Base-by-base conservation (phyloP, 768 basidiomycete genomes). In the Polyporus arcularius region DNA sequence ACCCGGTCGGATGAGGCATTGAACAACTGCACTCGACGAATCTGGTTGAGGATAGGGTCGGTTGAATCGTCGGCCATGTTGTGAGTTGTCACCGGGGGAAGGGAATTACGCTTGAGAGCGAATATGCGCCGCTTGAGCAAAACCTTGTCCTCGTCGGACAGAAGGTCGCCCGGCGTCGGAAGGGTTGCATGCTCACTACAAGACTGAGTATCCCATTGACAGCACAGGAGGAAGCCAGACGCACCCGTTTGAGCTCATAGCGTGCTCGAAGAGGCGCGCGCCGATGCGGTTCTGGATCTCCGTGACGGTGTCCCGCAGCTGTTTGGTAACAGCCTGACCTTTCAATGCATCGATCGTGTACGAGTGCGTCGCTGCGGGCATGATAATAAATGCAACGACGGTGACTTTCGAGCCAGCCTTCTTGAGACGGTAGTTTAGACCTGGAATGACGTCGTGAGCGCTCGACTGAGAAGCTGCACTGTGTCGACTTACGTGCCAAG, bases 271-370 rank as follows among this genome's bases (percentile, higher is more conserved):
- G 40, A 99, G 79, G 40, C 96, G 83, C 58, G 89, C 87, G 18
- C 96, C 97, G 58, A 99, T 87, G 65, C 94, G 85, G 68, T 94
- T 88, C 70, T 97, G 94, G 67, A 99, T 94, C 72, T 98, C 96
- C 11, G 88, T 90, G 53, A 98, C 94, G 6, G 96, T 97, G 71
- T 98, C 97, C 54, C 89, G 87, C 10, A 99, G 79, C 73, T 98
- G 97, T 73, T 96, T 96, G 59, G 93, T 98, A 52, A 98, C 97
- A 14, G 97, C 97, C 70, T 98, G 97, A 11, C 89, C 89, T 74
- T 99, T 99, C 64, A 99, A 85, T 0, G 97, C 94, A 69, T 99
- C 97, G 69, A 99, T 85, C 26, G 96, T 98, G 78, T 98, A 99
- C 4, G 94, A 96, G 70, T 96, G 90, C 1, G 94, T 98, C 10